phyloP scores from a whole-genome alignment of 768 basidiomycete species.

The Chiua virens region DNA sequence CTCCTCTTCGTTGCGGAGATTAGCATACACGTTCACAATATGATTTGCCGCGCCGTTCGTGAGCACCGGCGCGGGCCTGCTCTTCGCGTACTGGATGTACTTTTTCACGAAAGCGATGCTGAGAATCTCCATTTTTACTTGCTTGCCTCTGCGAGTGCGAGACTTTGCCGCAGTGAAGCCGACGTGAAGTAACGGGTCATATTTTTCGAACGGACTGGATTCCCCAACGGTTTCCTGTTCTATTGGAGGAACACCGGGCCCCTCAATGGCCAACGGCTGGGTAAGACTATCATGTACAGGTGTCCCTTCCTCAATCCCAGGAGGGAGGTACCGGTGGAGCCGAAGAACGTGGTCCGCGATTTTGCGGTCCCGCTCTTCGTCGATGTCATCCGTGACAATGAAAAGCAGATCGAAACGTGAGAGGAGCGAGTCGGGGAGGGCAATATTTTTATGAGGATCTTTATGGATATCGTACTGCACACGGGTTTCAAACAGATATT shows the following conservation, averaged over 20 bases:
- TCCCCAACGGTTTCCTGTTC: conserved; percentile 40
- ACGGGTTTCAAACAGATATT: conserved; percentile 8
- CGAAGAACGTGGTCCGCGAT: conserved; percentile 98
- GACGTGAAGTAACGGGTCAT: conserved; percentile 90
- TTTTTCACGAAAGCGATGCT: conserved; percentile 96
- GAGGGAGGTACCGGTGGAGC: conserved; percentile 95
- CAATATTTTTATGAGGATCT: conserved; percentile 98
- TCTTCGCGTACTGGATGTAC: conserved; percentile 97
- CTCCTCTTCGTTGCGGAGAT: conserved; percentile 87
- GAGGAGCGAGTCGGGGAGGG: conserved; percentile 93
- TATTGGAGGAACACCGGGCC: conserved; percentile 48
- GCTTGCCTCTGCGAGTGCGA: conserved; percentile 60
- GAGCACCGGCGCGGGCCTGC: conserved; percentile 76
- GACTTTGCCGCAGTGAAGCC: conserved; percentile 57
- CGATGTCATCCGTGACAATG: conserved; percentile 97
- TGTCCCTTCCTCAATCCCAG: conserved; percentile 95
- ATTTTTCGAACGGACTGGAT: conserved; percentile 88
- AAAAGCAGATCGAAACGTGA: conserved; percentile 99
- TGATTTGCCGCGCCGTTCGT: conserved; percentile 93
- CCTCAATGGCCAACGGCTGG: conserved; percentile 87
- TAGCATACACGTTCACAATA: conserved; percentile 91
- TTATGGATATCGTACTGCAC: conserved; percentile 98
- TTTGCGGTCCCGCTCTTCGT: conserved; percentile 87
- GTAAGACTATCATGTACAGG: conserved; percentile 85
- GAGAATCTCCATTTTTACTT: conserved; percentile 74